Base-by-base conservation (phyloP, 441 rosid genomes). In the Daphne laureola region DNA sequence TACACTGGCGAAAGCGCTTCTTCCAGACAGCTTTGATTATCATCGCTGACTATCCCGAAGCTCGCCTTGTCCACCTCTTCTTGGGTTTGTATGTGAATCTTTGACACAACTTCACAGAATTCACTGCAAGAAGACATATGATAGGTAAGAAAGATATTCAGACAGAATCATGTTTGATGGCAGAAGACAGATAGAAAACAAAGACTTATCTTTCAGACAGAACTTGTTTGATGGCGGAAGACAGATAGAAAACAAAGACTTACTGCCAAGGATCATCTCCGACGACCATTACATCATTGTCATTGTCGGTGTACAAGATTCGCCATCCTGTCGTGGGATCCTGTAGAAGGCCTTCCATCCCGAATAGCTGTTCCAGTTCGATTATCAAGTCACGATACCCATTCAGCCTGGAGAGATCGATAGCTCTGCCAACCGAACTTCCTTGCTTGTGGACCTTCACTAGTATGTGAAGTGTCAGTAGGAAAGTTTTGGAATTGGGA, bases 201-300 rank as follows among this genome's bases (percentile, higher is more conserved):
- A 62, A 62, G 23, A 77, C 96, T 78, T 81, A 92, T n/a, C n/a
- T n/a, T 31, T 31, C 11, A 7, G 38, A 1, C 38, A 31, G 38
- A 59, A 56, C 17, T 23, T 31, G 55, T 43, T 13, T 27, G 41
- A 58, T 18, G 14, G 35, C 21, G 17, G 21, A 25, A 16, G 51
- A 56, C 51, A 64, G n/a, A 21, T 31, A 51, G 23, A 17, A 21
- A 51, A 14, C n/a, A n/a, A 60, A 63, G 23, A 77, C 96, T 78
- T 81, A 92, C 98, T 71, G 94, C 98, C 97, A 92, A 16, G 97
- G 93, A 46, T 86, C 95, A 64, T 92, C 96, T 0, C 98, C 97
- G 23, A 89, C 91, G 6, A 83, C 96, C 98, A 89, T 89, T 60
- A 84, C 78, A 73, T 92, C 96, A 51, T 83, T 86, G 74, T 92